Base-by-base conservation (phyloP, 2,329 filamentous ascomycete species). In the Fusarium chlamydosporum region DNA sequence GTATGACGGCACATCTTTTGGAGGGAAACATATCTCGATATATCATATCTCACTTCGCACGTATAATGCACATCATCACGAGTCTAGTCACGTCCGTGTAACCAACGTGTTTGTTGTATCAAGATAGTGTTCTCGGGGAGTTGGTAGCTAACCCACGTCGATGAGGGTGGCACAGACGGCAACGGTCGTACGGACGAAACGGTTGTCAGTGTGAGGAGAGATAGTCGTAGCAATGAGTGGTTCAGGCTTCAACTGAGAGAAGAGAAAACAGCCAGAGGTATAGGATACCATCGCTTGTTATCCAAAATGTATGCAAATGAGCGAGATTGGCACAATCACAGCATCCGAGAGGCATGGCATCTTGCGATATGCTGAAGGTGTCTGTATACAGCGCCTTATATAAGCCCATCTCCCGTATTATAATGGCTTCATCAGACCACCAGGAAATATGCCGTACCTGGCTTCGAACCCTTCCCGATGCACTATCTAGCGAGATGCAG, bases 41-140 rank as follows among this genome's bases (percentile, higher is more conserved):
- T 29, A 58, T 61, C 64, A 59, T 31, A 54, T 68, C 61, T 68
- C 64, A 68, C 45, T 48, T 65, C 43, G 45, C 45, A 26, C 50
- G 37, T 37, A 68, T 55, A 63, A 67, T 52, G 68, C 59, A 54
- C 27, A 35, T 64, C 42, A 51, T 70, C 62, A 67, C 62, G 43
- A 34, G 62, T 61, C 37, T 47, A 50, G 67, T 57, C 67, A 64
- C 53, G 56, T 46, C 41, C 27, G 63, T 70, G 63, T 70, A 65
- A 70, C 67, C 31, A 26, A 31, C 23, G 20, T 34, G 20, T 23
- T 31, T 45, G 33, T 56, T 33, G 10, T 42, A 26, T 50, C 29
- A 41, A 56, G n/a, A 48, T 45, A 40, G 20, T 27, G 33, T 37
- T 59, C 34, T 37, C 43, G 43, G 18, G 62, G 55, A 53, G 61